phyloP scores from a whole-genome alignment of 371 early-diverging fungal genomes.

The Syncephalastrum sp. region DNA sequence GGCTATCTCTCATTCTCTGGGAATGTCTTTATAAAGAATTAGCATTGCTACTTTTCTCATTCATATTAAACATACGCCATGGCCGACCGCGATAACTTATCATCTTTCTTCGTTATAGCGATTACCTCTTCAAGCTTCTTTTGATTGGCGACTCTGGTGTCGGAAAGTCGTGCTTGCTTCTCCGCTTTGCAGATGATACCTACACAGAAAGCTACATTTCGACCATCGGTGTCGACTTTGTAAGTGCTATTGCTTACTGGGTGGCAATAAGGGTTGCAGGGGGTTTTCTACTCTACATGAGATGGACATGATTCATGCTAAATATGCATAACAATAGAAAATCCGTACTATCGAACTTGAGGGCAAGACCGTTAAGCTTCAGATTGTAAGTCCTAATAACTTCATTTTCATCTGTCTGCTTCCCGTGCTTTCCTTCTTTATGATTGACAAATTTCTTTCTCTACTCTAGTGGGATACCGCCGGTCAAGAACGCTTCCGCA shows the following conservation, averaged over 20 bases:
- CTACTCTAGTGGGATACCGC: slow-evolving; percentile 89
- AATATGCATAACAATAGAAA: slow-evolving; percentile 62
- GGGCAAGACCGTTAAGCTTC: slow-evolving; percentile 98
- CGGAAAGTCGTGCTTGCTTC: slow-evolving; percentile 98
- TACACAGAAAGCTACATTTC: slow-evolving; percentile 98
- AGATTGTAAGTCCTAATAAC: slow-evolving; percentile 69
- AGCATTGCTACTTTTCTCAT: too few relatives aligned
- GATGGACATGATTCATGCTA: too few relatives aligned
- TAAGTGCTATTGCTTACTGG: slow-evolving; percentile 32
- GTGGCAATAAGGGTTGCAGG: neutral
- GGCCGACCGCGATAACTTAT: too few relatives aligned
- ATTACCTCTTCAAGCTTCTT: slow-evolving; percentile 98
- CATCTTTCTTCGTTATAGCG: slow-evolving; percentile 46
- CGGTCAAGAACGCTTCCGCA: slow-evolving; percentile 99
- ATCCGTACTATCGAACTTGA: slow-evolving; percentile 98
- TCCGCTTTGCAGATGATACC: slow-evolving; percentile 98
- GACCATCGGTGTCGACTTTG: slow-evolving; percentile 99
- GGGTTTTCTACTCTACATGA: too few relatives aligned
- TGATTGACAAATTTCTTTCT: neutral
- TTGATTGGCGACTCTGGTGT: slow-evolving; percentile 99
- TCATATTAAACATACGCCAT: too few relatives aligned
- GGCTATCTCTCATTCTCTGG: too few relatives aligned
- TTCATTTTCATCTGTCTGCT: too few relatives aligned
- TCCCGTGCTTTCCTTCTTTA: neutral
- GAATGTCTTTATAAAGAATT: too few relatives aligned